These are phyloP conservation scores for Salisapilia sapeloensis DNA, from an alignment of 352 stramenopile genomes.

Conservation along the genomic window DNA sequence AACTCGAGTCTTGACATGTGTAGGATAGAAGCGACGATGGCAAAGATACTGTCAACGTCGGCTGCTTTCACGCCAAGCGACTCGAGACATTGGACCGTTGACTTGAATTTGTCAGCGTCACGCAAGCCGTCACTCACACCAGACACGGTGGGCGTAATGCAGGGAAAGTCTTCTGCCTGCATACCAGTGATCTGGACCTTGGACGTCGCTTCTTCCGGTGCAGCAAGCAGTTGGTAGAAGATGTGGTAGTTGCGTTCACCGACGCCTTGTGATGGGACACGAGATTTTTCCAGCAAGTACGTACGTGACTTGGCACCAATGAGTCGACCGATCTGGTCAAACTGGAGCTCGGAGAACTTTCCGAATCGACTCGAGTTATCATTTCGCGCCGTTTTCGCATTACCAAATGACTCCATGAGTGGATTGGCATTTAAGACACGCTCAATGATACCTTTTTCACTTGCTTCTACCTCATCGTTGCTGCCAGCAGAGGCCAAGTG, in stretches of 20 bases:
- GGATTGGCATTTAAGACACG: constrained; percentile 70
- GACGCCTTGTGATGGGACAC: constrained; percentile 80
- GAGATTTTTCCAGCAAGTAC: constrained; percentile 79
- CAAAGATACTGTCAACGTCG: constrained; percentile 62
- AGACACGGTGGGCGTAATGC: constrained; percentile 31
- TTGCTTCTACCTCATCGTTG: constrained; percentile 9
- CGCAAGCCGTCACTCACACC: constrained; percentile 40
- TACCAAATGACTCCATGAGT: constrained; percentile 90
- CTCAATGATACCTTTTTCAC: constrained; percentile 65
- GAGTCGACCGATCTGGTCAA: constrained; percentile 73
- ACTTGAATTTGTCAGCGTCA: constrained; percentile 50
- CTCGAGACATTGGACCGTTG: constrained; percentile 59
- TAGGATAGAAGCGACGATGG: constrained; percentile 65
- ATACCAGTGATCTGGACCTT: constrained; percentile 57
- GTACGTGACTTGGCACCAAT: constrained; percentile 69
- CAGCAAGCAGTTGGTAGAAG: constrained; percentile 92
- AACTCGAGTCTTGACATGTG: constrained; percentile 71
- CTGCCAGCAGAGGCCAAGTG: constrained; percentile 74
- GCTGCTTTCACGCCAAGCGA: constrained; percentile 50
- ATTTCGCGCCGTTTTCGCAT: constrained; percentile 93
- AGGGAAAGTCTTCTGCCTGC: constrained; percentile 65
- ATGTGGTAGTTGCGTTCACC: constrained; percentile 98
- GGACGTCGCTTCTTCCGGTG: constrained; percentile 21
- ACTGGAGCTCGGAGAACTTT: constrained; percentile 93
- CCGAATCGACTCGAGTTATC: constrained; percentile 93